These are phyloP conservation scores for Fallopia convolvulus DNA, from an alignment of 148 eudicot species.

Conservation along the genomic window DNA sequence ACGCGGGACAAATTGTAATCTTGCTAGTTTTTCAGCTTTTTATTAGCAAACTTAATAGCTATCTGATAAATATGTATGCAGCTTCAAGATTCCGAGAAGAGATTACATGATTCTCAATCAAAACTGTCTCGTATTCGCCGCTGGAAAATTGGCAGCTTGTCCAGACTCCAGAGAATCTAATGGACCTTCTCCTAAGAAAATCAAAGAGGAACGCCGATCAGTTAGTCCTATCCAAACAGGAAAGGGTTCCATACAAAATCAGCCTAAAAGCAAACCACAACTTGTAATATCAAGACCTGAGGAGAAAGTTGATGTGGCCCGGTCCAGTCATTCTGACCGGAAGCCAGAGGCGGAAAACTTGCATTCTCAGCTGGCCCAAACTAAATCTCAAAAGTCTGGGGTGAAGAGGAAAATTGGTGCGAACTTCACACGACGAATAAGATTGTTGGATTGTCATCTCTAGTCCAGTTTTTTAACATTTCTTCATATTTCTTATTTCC, in stretches of 20 bases:
- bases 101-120: conserved; percentile 49
- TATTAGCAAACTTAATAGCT: conserved; percentile 14
- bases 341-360: conserved; percentile 35
- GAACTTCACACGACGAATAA: conserved; percentile 8
- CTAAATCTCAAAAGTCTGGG: conserved; percentile 36
- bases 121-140: conserved; percentile 62
- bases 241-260: conserved; percentile 27
- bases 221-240: conserved; percentile 34
- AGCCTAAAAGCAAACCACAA: conserved; percentile 41
- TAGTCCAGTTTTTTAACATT: background rate
- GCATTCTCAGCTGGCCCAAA: conserved; percentile 30
- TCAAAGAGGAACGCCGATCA: conserved; percentile 33
- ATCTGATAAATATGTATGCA: conserved; percentile 22
- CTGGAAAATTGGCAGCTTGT: conserved; percentile 18
- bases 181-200: conserved; percentile 26
- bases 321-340: conserved; percentile 24
- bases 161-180: conserved; percentile 22
- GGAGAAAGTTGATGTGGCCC: conserved; percentile 15
- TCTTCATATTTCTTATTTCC: background rate
- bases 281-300: conserved; percentile 40
- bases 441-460: conserved; percentile 4
- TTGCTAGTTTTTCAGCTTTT: background rate
- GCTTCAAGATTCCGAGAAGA: conserved; percentile 71
- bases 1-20: background rate
- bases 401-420: conserved; percentile 78